phyloP scores from a whole-genome alignment of 2,329 filamentous ascomycete genomes.

The Hymenoscyphus albidus region DNA sequence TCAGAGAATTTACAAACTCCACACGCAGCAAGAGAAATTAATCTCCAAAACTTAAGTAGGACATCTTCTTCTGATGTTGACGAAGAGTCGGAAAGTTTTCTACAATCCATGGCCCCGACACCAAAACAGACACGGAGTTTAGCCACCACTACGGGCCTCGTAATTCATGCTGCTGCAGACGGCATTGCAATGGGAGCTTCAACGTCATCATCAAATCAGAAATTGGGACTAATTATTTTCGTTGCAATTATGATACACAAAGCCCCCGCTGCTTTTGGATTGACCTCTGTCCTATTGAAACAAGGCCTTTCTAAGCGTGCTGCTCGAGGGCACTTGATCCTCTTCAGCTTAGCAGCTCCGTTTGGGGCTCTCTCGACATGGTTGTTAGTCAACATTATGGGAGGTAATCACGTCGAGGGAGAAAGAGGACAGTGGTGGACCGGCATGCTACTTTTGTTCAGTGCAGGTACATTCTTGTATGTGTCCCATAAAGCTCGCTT shows the following conservation, averaged over 20 bases:
- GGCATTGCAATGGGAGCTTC: conserved; percentile 95
- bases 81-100: conserved; percentile 54
- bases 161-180: conserved; percentile 92
- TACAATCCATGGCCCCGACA: conserved; percentile 54
- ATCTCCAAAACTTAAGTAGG: conserved; percentile 70
- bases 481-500: conserved; percentile 36
- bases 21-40: conserved; percentile 77
- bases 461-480: conserved; percentile 91
- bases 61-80: conserved; percentile 41
- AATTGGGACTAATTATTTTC: conserved; percentile 87
- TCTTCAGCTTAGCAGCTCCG: conserved; percentile 90
- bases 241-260: conserved; percentile 97
- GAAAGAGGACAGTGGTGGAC: conserved; percentile 74
- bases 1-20: conserved; percentile 60
- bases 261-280: conserved; percentile 88
- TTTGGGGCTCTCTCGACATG: conserved; percentile 82
- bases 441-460: conserved; percentile 90
- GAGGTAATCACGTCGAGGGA: conserved; percentile 52
- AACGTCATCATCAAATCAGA: conserved; percentile 66
- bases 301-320: conserved; percentile 86
- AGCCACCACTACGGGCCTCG: conserved; percentile 87
- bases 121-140: conserved; percentile 60
- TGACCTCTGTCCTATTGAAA: conserved; percentile 85
- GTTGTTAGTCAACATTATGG: conserved; percentile 70
- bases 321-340: conserved; percentile 76